Percentiles rank a stretch among this genome's conserved stretches.
Conservation (phyloP, 1,139 yeast genomes). For the Candida sojae region DNA sequence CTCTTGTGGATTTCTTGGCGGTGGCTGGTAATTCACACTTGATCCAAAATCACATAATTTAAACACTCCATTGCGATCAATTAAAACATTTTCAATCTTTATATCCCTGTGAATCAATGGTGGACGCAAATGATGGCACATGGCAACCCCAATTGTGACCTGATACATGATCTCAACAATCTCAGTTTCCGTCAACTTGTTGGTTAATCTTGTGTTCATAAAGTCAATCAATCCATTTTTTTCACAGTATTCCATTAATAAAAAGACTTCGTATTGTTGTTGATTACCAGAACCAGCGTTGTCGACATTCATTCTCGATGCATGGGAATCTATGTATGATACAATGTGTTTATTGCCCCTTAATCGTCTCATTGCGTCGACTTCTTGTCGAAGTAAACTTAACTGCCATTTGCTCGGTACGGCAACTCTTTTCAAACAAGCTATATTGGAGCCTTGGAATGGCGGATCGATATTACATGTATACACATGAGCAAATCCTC, state of each 20-base stretch:
- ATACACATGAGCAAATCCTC: conserved; percentile 83
- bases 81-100: conserved; percentile 91
- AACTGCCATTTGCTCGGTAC: conserved; percentile 74
- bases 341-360: conserved; percentile 80
- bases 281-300: conserved; percentile 22
- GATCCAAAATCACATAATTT: conserved; percentile 96
- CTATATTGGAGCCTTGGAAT: conserved; percentile 47
- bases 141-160: conserved; percentile 77
- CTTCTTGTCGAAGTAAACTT: conserved; percentile 71
- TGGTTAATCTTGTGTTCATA: conserved; percentile 87
- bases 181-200: conserved; percentile 80
- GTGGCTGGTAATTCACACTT: conserved; percentile 64
- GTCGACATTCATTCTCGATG: conserved; percentile 54
- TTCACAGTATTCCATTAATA: conserved; percentile 90
- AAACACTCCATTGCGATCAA: conserved; percentile 69
- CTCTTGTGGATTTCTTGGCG: conserved; percentile 68
- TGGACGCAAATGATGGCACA: conserved; percentile 82
- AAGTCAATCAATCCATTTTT: conserved; percentile 87
- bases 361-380: conserved; percentile 80
- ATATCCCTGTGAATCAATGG: conserved; percentile 91
- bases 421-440: conserved; percentile 73
- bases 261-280: conserved; percentile 80
- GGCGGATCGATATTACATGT: conserved; percentile 59
- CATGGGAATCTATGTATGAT: conserved; percentile 91
- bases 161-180: conserved; percentile 82